A percentile compares a stretch with the other conserved stretches of the same genome.
These are phyloP conservation scores for Rhizophora mangle DNA, from an alignment of 345 rosid genomes.

Conservation along the genomic window DNA sequence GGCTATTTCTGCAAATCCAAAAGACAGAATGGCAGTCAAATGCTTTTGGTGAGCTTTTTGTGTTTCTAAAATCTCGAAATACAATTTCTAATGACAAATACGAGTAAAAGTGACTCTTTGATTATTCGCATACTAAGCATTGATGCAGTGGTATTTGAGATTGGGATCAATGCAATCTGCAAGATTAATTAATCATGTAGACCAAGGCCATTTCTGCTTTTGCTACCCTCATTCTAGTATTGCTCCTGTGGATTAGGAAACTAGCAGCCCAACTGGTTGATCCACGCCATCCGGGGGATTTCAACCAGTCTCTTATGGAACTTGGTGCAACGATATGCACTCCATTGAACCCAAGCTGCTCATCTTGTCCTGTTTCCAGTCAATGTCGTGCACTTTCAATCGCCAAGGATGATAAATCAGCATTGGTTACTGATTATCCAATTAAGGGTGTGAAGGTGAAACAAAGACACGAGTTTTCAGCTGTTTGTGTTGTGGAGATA, in stretches of 20 bases:
- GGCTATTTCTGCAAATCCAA: constrained; percentile 82
- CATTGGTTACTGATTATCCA: constrained; percentile 71
- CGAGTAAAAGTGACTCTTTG: too few species aligned
- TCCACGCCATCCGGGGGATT: constrained; percentile 77
- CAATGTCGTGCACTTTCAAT: constrained; percentile 64
- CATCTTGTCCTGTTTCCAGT: constrained; percentile 70
- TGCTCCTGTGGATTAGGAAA: constrained; percentile 48
- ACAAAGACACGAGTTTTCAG: constrained; percentile 64
- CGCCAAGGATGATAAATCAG: constrained; percentile 44
- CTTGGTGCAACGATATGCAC: constrained; percentile 92
- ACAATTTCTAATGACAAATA: too few species aligned
- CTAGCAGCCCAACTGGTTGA: constrained; percentile 89
- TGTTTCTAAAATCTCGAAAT: not conserved
- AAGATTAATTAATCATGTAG: not conserved
- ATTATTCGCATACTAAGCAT: not conserved
- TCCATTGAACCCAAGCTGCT: constrained; percentile 65
- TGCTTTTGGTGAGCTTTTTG: constrained; percentile 58
- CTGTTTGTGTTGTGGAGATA: constrained; percentile 83
- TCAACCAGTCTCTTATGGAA: constrained; percentile 94
- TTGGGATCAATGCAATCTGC: not conserved
- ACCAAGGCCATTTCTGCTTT: not conserved
- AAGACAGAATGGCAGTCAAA: constrained; percentile 52
- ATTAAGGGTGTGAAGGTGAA: constrained; percentile 60
- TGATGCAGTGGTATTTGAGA: not conserved
- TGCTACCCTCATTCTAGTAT: constrained; percentile 9